A percentile compares a stretch with the other conserved stretches of the same genome.
Conservation (phyloP, 75 land plant species). For the Picea glauca region DNA sequence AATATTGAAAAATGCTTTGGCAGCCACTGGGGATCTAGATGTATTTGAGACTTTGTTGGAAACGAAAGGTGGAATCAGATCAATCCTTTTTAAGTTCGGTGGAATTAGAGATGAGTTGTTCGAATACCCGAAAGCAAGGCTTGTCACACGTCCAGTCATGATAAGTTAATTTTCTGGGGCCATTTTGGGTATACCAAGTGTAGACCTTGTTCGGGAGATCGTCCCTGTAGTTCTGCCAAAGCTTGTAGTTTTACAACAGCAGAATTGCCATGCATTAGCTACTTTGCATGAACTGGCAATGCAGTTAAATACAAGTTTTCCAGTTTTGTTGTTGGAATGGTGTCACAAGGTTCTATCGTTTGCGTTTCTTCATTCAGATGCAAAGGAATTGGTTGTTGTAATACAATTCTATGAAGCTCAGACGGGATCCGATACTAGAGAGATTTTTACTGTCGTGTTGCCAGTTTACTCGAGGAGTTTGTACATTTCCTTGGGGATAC, state of each 20-base stretch:
- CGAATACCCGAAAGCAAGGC: constrained; percentile 57
- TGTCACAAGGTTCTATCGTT: constrained; percentile 86
- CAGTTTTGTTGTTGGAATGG: constrained; percentile 70
- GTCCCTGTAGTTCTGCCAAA: constrained; percentile 91
- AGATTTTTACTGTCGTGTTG: constrained; percentile 87
- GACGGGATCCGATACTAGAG: constrained; percentile 72
- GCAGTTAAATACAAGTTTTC: constrained; percentile 55
- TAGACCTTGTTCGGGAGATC: constrained; percentile 67
- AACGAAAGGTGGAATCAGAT: constrained; percentile 49
- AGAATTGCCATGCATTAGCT: constrained; percentile 44
- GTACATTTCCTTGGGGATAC: constrained; percentile 69
- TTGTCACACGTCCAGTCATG: constrained; percentile 61
- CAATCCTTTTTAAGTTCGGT: constrained; percentile 40
- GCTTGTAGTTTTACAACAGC: constrained; percentile 70
- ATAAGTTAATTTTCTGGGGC: constrained; percentile 78
- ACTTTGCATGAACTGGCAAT: constrained; percentile 68
- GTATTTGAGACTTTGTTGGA: constrained; percentile 65
- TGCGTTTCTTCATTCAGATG: constrained; percentile 71
- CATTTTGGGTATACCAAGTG: constrained; percentile 53
- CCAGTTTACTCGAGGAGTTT: constrained; percentile 91
- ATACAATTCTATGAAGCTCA: constrained; percentile 84
- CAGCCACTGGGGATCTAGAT: constrained; percentile 53
- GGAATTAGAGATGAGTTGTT: constrained; percentile 61
- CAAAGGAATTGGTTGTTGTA: constrained; percentile 57
- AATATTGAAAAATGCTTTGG: constrained; percentile 65